A percentile compares a stretch with the other conserved stretches of the same genome.
Conservation (phyloP, 306 rosid genomes). For the Rubus idaeus region DNA sequence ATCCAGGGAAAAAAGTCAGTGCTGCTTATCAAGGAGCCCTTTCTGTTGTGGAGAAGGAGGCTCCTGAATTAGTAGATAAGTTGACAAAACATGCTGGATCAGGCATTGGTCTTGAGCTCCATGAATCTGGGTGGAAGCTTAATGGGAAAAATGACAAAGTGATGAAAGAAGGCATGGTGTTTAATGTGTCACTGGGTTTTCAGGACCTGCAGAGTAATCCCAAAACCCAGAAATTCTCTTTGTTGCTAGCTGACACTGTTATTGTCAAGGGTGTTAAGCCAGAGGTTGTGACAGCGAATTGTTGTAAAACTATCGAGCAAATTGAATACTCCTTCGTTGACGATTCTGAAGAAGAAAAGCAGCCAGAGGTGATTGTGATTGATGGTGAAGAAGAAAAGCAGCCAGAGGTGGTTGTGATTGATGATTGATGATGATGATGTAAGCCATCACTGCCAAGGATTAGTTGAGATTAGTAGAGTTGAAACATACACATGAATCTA, state of each 20-base stretch:
- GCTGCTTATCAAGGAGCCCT: conserved; percentile 71
- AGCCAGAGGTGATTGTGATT: too few relatives aligned
- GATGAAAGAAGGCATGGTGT: conserved; percentile 75
- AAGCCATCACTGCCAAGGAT: not conserved
- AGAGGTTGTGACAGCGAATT: conserved; percentile 50
- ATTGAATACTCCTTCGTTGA: too few relatives aligned
- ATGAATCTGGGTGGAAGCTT: conserved; percentile 79
- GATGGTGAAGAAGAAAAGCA: too few relatives aligned
- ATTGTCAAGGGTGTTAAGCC: conserved; percentile 55
- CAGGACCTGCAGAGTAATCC: conserved; percentile 63
- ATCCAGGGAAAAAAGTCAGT: conserved; percentile 63
- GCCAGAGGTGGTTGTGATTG: too few relatives aligned
- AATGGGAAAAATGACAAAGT: conserved; percentile 77
- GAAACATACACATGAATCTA: not conserved
- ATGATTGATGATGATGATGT: too few relatives aligned
- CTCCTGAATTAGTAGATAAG: conserved; percentile 61
- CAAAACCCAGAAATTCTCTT: conserved; percentile 56
- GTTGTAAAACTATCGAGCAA: too few relatives aligned
- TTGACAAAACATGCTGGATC: conserved; percentile 87
- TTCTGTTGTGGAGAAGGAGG: conserved; percentile 72
- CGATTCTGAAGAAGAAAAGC: too few relatives aligned
- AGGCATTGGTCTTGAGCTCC: conserved; percentile 88
- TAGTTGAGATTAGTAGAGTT: conserved; percentile 8
- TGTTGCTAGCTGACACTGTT: conserved; percentile 82
- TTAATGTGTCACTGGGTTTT: conserved; percentile 82